phyloP scores from a whole-genome alignment of 208 protist species.

The Acanthamoeba sp. region DNA sequence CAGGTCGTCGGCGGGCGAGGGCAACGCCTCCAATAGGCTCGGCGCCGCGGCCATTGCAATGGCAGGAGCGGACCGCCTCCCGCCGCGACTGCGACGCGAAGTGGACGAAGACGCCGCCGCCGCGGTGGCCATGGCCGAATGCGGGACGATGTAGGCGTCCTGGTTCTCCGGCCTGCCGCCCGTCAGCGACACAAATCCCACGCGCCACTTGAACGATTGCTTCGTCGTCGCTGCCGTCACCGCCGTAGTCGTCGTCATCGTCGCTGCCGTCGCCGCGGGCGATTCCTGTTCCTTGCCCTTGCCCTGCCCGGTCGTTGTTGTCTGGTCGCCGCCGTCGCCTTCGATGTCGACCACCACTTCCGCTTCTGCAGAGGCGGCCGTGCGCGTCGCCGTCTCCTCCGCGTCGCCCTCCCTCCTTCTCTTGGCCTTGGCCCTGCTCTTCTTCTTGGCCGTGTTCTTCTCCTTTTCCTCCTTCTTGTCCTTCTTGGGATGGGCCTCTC shows the following conservation, averaged over 20 bases:
- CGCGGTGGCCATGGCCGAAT: neutral
- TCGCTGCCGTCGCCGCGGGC: neutral
- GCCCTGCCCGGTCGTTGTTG: neutral
- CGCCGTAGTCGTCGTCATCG: neutral
- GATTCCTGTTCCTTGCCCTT: neutral
- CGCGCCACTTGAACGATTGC: slow-evolving; percentile 12
- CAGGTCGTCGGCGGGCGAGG: neutral
- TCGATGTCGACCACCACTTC: neutral
- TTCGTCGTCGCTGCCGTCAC: neutral
- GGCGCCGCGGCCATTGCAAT: neutral
- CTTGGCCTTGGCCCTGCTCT: neutral
- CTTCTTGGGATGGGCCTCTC: neutral
- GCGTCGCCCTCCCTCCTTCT: neutral
- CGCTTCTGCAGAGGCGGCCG: neutral
- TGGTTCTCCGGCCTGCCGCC: slow-evolving; percentile 56
- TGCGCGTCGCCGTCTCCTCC: neutral
- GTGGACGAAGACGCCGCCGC: neutral
- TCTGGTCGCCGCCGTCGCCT: neutral
- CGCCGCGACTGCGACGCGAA: neutral
- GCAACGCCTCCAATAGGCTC: neutral
- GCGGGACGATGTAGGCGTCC: slow-evolving; percentile 67
- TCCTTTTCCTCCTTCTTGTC: neutral
- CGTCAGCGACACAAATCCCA: neutral
- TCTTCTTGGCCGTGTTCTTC: neutral
- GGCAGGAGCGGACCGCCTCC: neutral